Evolutionary conservation across 2,329 filamentous ascomycete genomes (phyloP).

Genomic region (Fusarium protoensiforme): DNA sequence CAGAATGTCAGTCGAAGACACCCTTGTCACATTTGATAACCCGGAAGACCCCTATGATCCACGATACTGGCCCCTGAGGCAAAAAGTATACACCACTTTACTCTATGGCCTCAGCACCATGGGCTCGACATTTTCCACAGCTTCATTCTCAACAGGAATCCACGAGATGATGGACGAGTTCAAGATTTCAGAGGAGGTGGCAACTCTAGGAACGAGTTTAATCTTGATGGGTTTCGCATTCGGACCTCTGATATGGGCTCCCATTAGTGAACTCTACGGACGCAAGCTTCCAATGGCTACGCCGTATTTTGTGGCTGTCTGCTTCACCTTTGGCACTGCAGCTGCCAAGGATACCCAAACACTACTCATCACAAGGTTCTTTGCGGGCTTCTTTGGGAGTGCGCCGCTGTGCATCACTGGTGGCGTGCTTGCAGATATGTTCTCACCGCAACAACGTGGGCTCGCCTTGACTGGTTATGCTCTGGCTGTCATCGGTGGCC

Average conservation of each 20-base stretch:
- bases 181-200: not conserved
- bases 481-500: not conserved
- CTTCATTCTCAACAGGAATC: not conserved
- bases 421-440: not conserved
- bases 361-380: not conserved
- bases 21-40: not conserved
- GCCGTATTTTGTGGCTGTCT: not conserved
- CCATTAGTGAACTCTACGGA: not conserved
- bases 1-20: not conserved
- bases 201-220: not conserved
- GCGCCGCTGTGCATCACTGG: not conserved
- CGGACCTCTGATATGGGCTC: not conserved
- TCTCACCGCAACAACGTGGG: not conserved
- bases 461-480: not conserved
- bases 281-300: not conserved
- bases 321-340: not conserved
- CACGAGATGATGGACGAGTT: not conserved
- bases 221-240: not conserved
- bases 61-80: not conserved
- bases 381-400: not conserved
- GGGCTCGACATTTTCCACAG: not conserved
- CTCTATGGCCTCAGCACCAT: not conserved
- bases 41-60: not conserved
- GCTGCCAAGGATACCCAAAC: not conserved
- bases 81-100: not conserved